Base-by-base conservation (phyloP, 768 basidiomycete genomes). In the Termitomyces sp. region DNA sequence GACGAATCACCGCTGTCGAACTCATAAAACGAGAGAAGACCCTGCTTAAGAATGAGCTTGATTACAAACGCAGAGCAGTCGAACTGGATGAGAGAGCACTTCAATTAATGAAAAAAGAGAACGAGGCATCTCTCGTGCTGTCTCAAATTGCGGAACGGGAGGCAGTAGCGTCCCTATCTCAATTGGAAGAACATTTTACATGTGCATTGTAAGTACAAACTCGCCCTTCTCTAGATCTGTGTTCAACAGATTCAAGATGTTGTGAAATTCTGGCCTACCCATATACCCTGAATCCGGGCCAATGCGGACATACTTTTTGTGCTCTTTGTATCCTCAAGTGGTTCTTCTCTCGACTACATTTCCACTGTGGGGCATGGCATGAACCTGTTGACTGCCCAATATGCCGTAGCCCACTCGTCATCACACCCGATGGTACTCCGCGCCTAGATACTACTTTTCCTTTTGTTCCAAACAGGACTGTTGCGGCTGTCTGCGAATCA, bases 241-340 rank as follows among this genome's bases (percentile, higher is more conserved):
- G n/a, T 38, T 56, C 53, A 47, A 64, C 50, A 18, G 23, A 13
- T 18, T 35, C 43, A 56, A 89, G 87, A 60, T 87, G 88, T 68
- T 84, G 82, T 66, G 87, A 87, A 61, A 76, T 84, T 56, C 76
- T 88, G 77, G 82, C 85, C 2, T 77, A 78, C 61, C 87, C 88
- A 8, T 84, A 84, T 66, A 72, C 73, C 35, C 71, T 88, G 44
- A 79, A 76, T 58, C 80, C 84, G 18, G 75, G 74, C 14, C 71
- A 74, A 43, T 89, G 87, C 61, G 87, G 88, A 10, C 88, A 89
- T 66, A 81, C 85, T 4, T 89, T 85, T 66, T 88, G 86, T 67
- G 81, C 83, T 33, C 71, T 83, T 50, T 88, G 85, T 70, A 84
- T 86, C 61, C 69, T 88, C 33, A 82, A 82, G 66, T 86, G 85